A percentile compares a stretch with the other conserved stretches of the same genome.
Conservation (phyloP, 1,284 basidiomycete genomes). For the Neolentinus lepideus region DNA sequence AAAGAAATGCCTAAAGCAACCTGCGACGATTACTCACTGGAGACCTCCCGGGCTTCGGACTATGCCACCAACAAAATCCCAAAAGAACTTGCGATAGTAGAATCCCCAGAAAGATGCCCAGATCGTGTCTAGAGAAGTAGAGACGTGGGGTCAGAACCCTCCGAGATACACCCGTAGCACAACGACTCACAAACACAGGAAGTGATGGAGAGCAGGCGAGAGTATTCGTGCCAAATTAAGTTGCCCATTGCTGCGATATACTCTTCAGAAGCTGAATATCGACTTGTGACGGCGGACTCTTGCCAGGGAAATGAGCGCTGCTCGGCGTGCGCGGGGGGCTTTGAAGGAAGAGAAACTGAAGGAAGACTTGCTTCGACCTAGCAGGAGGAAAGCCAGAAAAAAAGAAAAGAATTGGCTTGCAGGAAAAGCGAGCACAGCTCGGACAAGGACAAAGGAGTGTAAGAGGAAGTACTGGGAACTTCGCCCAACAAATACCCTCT, state of each 20-base stretch:
- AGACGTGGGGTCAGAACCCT: conserved; percentile 8
- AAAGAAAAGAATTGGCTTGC: conserved; percentile 22
- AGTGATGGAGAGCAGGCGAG: conserved; percentile 64
- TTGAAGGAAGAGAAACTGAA: conserved; percentile 14
- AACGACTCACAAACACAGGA: conserved; percentile 65
- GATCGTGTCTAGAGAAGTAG: conserved; percentile 48
- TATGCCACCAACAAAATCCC: conserved; percentile 73
- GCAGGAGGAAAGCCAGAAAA: conserved; percentile 17
- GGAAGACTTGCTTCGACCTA: conserved; percentile 23
- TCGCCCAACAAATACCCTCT: neutral
- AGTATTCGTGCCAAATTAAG: conserved; percentile 78
- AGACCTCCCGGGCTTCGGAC: conserved; percentile 70
- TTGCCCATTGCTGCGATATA: conserved; percentile 56
- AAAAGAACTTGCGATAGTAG: conserved; percentile 86
- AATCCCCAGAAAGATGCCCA: conserved; percentile 77
- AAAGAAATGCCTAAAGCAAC: neutral
- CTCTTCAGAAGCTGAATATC: conserved; percentile 9
- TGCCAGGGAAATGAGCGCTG: conserved; percentile 12
- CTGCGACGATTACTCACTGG: conserved; percentile 50
- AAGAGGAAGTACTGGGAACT: neutral
- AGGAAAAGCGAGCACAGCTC: conserved; percentile 49
- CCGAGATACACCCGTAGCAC: conserved; percentile 6
- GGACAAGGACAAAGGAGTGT: conserved; percentile 25
- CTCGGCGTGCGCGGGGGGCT: conserved; percentile 4
- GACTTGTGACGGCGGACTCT: conserved; percentile 12